phyloP scores from a whole-genome alignment of 2,329 filamentous ascomycete genomes.

The Fusarium scirpi region DNA sequence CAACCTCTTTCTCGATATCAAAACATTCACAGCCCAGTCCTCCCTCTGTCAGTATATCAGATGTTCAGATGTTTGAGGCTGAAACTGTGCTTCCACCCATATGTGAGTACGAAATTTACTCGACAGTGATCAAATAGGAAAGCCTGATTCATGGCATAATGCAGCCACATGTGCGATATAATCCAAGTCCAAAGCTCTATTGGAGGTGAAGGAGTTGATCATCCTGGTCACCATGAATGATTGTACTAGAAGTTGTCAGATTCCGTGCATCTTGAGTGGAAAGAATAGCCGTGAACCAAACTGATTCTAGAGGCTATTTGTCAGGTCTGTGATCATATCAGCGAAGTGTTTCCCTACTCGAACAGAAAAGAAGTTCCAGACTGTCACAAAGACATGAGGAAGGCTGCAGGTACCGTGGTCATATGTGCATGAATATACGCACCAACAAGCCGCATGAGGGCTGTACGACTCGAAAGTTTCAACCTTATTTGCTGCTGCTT shows the following conservation, averaged over 20 bases:
- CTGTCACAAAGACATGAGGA: neutral
- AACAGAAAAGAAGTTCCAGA: neutral
- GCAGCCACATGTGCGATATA: neutral
- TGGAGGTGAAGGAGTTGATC: neutral
- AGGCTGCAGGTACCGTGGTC: neutral
- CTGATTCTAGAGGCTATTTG: neutral
- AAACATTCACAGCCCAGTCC: neutral
- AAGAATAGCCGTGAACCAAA: neutral
- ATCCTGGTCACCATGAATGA: neutral
- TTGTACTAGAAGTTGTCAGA: neutral
- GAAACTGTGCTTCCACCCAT: slow-evolving; percentile 23
- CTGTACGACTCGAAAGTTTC: slow-evolving; percentile 1
- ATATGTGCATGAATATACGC: neutral
- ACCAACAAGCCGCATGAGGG: neutral
- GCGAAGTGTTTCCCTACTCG: neutral
- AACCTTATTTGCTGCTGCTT: neutral
- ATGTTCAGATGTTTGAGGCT: slow-evolving; percentile 8
- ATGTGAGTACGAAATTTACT: neutral
- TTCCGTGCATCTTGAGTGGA: neutral
- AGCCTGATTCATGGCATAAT: neutral
- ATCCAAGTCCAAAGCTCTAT: neutral
- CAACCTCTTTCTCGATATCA: neutral
- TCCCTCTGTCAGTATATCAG: neutral
- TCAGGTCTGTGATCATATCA: neutral
- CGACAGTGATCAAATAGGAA: neutral